Conservation (phyloP, 176 grass and related monocot species). For the Oryza meyeriana region DNA sequence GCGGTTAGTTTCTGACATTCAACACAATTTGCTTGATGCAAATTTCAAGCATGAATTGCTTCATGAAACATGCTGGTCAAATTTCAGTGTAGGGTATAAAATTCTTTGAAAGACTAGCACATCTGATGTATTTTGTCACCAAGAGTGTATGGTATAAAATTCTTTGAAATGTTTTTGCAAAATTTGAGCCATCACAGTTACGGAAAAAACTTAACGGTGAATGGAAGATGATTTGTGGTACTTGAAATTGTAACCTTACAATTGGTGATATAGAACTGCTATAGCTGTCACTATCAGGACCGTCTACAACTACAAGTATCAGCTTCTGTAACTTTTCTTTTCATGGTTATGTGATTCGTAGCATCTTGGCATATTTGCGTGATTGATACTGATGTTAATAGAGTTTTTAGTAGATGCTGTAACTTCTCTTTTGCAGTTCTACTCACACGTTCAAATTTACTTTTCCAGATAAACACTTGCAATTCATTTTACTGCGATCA, state of each 20-base stretch:
- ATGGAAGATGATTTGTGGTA: background rate
- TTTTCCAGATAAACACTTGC: constrained; percentile 96
- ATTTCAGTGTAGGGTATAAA: background rate
- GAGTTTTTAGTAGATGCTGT: background rate
- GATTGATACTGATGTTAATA: background rate
- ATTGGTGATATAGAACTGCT: background rate
- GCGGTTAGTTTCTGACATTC: constrained; percentile 57
- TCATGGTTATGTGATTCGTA: background rate
- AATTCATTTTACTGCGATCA: constrained; percentile 89
- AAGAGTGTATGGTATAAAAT: background rate
- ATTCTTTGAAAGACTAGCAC: background rate
- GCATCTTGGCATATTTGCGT: background rate
- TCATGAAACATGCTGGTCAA: background rate
- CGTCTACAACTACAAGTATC: background rate
- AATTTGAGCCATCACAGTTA: background rate
- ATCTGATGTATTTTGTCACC: background rate
- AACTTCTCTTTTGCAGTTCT: background rate
- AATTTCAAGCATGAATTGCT: background rate
- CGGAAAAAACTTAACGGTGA: background rate
- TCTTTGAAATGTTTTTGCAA: background rate
- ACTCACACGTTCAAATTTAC: background rate
- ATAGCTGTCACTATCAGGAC: background rate
- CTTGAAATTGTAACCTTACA: background rate
- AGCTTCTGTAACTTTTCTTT: background rate
- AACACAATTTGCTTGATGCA: background rate